Evolutionary conservation across 306 rosid genomes (phyloP).

Genomic region (Lathyrus oleraceus): DNA sequence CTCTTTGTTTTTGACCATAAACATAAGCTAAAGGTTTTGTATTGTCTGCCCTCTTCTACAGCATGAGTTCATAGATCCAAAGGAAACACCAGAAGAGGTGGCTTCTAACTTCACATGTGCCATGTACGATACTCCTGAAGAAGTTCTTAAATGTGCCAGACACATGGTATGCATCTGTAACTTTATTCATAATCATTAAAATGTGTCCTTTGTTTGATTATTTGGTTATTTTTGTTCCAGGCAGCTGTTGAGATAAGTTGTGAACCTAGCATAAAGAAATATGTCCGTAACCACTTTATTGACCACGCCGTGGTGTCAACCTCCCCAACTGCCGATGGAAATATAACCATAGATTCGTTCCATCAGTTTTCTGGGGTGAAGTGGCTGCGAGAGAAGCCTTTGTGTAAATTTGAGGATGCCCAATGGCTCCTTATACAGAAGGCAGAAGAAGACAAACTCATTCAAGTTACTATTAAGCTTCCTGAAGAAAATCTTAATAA

Average conservation of each 20-base stretch:
- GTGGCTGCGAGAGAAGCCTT: slow-evolving; percentile 92
- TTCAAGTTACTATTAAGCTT: slow-evolving; percentile 85
- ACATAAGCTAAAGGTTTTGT: slow-evolving; percentile 28
- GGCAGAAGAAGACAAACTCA: slow-evolving; percentile 94
- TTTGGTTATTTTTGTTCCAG: slow-evolving; percentile 49
- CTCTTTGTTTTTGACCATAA: slow-evolving; percentile 21
- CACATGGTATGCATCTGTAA: slow-evolving; percentile 69
- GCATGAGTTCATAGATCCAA: slow-evolving; percentile 96
- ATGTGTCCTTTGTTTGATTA: slow-evolving; percentile 17
- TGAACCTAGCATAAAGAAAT: slow-evolving; percentile 92
- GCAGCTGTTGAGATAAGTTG: slow-evolving; percentile 98
- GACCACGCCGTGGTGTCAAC: slow-evolving; percentile 86
- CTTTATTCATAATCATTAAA: slow-evolving; percentile 9
- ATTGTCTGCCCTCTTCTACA: slow-evolving; percentile 31
- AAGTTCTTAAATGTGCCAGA: slow-evolving; percentile 91
- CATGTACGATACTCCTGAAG: slow-evolving; percentile 83
- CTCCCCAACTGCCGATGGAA: slow-evolving; percentile 81
- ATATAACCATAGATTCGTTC: slow-evolving; percentile 73
- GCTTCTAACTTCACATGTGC: slow-evolving; percentile 91
- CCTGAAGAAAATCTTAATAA: slow-evolving; percentile 73
- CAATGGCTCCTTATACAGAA: slow-evolving; percentile 98
- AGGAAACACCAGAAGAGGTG: slow-evolving; percentile 97
- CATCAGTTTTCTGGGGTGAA: slow-evolving; percentile 87
- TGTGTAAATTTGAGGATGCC: slow-evolving; percentile 79
- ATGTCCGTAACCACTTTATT: slow-evolving; percentile 84